phyloP scores from a whole-genome alignment of 345 rosid genomes.

The Citrus medica region DNA sequence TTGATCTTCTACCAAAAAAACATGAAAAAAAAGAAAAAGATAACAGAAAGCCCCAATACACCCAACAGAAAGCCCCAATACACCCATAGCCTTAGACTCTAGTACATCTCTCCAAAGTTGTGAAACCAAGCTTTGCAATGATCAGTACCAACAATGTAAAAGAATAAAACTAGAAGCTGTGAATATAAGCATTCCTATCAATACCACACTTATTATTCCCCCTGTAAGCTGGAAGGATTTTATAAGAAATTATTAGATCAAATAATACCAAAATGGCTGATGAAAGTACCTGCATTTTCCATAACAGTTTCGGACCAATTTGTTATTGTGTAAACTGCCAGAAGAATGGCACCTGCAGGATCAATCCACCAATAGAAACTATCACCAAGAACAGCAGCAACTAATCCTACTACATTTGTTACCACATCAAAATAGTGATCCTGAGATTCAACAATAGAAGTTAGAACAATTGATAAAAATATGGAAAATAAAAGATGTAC shows the following conservation, averaged over 20 bases:
- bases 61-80: no score
- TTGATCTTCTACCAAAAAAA: no score
- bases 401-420: slow-evolving; percentile 80
- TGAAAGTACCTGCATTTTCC: slow-evolving; percentile 74
- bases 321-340: slow-evolving; percentile 80
- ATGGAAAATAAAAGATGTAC: neutral
- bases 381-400: slow-evolving; percentile 82
- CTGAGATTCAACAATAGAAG: slow-evolving; percentile 28
- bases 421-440: slow-evolving; percentile 92
- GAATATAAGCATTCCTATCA: neutral
- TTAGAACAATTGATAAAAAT: neutral
- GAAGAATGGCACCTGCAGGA: slow-evolving; percentile 75
- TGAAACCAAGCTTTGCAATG: neutral
- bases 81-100: neutral
- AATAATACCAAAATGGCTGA: neutral
- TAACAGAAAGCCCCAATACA: no score
- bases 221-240: neutral
- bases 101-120: neutral
- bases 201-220: neutral
- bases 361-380: slow-evolving; percentile 86
- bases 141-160: neutral
- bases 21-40: no score
- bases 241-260: neutral
- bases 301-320: slow-evolving; percentile 89
- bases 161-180: no score